phyloP scores from a whole-genome alignment of 208 protist genomes.

The Trypanosoma platydactyli region DNA sequence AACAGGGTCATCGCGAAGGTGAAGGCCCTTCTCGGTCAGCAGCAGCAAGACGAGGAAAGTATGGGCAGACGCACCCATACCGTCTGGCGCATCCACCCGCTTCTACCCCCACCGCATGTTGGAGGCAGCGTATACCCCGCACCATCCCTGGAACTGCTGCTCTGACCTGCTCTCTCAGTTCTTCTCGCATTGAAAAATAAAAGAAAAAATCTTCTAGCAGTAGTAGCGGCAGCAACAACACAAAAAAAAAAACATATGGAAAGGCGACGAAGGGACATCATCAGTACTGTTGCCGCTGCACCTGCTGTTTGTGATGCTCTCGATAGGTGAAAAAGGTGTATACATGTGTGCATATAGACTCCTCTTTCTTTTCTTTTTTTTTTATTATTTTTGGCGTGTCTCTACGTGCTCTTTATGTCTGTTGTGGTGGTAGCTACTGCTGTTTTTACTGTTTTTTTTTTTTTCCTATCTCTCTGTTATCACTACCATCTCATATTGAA shows the following conservation, averaged over 20 bases:
- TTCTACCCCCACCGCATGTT: conserved; percentile 17
- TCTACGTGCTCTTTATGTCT: background rate
- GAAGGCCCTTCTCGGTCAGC: background rate
- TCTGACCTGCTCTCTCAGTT: background rate
- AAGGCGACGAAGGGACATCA: too few relatives aligned
- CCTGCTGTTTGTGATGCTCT: too few relatives aligned
- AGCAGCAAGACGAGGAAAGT: conserved; percentile 1
- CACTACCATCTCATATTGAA: too few relatives aligned
- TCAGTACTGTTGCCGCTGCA: too few relatives aligned
- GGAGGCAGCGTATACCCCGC: conserved; percentile 18
- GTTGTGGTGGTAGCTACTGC: background rate
- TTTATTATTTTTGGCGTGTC: background rate
- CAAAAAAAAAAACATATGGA: too few relatives aligned
- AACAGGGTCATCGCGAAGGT: conserved; percentile 14
- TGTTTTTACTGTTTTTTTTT: background rate
- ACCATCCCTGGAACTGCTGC: conserved; percentile 12
- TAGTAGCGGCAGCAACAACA: background rate
- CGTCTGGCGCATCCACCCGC: conserved; percentile 10
- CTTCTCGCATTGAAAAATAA: background rate
- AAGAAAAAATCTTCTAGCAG: background rate
- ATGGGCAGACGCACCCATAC: background rate
- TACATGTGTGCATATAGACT: background rate
- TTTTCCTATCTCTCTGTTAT: background rate
- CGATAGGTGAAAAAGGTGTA: background rate
- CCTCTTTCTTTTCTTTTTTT: background rate